Evolutionary conservation across 257 asterid genomes (phyloP), one percentile per base, ranked within the genome.

Genomic region (Primulina eburnea): DNA sequence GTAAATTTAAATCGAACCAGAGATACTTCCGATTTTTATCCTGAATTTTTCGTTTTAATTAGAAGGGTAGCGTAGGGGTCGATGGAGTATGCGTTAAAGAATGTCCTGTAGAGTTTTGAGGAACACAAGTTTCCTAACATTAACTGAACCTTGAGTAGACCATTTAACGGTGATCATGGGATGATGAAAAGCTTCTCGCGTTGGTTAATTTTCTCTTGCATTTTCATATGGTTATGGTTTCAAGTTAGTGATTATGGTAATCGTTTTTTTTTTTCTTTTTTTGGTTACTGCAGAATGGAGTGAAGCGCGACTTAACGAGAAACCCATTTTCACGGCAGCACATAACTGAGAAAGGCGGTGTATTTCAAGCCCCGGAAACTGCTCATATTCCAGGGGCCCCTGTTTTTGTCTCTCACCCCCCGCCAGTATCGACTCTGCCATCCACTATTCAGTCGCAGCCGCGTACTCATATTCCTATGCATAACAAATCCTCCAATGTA

Each of bases 301-400:
- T 66, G 60, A 82, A 62, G 84, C 91, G 82, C 35, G 90, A 88
- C 60, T 88, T 80, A 61, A 71, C 88, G 6, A 88, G 84, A 78
- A 94, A 91, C 73, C 99, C 99, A 0, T 94, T 91, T 80, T 85
- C 97, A 2, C 83, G 85, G 69, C 90, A 83, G 77, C 83, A 75
- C 29, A 57, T 35, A 30, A 60, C 71, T 56, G 77, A 71, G 35
- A 77, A 77, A 33, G 75, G 84, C 53, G 78, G 63, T 26, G 70
- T 73, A 28, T 70, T 71, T 58, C 82, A 60, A 20, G 55, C 76
- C 21, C 18, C 75, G 10, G 79, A 78, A 56, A 60, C 52, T 53
- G 63, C 65, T 20, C 71, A 71, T 74, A 50, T 70, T 73, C 71
- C 82, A 55, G 73, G 81, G 59, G 7, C 80, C 70, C 29, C 86